Base-by-base conservation (phyloP, 495 filamentous ascomycete species). In the Aspergillus panamensis region DNA sequence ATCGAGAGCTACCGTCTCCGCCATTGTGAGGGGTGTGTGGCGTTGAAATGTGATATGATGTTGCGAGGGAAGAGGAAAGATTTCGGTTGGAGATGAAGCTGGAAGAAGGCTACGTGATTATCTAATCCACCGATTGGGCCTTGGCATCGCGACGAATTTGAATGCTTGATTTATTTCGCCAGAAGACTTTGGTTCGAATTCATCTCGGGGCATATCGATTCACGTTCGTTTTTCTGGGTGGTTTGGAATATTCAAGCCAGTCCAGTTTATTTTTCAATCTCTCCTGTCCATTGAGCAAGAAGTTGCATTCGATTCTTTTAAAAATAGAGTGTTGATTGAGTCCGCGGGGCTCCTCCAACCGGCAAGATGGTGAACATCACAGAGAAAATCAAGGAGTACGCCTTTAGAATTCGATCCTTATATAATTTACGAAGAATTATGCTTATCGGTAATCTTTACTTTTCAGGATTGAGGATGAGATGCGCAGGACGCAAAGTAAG, bases 301-400 rank as follows among this genome's bases (percentile, higher is more conserved):
- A 8, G 35, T 40, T 48, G 50, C 30, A 47, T 55, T 20, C 40
- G 19, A 48, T 44, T 20, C n/a, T 10, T 60, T 16, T 29, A n/a
- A 44, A 47, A 14, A 39, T 33, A 43, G 52, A 56, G 14, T 43
- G 30, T 37, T 47, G 42, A 52, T 40, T 52, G 70, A 66, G 64
- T 67, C 60, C 68, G 62, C 64, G 61, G 59, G 63, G 64, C 68
- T 67, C 59, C 58, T 62, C 8, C 51, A 62, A 73, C 76, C 70
- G 78, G 57, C 84, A 91, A 81, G 63, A 98, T 99, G 95, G 95
- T 97, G 76, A 97, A 97, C 79, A 97, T 99, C 56, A 96, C 94
- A 52, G 95, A 99, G 47, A 97, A 96, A 83, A 99, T 99, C 77
- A 99, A 97, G 78, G 92, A 96, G 92, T 94, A 76, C 66, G 87